Evolutionary conservation across 78 protist species (phyloP).

Genomic region (Dictyostelium discoideum): DNA sequence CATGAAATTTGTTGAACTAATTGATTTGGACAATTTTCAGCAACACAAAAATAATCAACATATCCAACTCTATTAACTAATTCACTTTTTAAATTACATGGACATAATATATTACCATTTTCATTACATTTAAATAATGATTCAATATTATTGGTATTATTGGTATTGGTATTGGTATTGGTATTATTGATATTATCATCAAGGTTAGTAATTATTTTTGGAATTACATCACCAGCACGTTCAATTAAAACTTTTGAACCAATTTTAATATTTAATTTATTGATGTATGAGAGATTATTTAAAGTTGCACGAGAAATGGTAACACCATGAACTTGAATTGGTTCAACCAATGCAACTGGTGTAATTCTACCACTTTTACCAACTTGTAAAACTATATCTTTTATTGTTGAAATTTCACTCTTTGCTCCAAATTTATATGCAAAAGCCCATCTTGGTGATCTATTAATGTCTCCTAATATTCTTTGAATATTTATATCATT

Average conservation of each 20-base stretch:
- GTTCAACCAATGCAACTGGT: slow-evolving; percentile 56
- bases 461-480: slow-evolving; percentile 10
- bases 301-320: slow-evolving; percentile 72
- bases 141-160: neutral
- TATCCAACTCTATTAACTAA: neutral
- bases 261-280: neutral
- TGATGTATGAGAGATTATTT: slow-evolving; percentile 37
- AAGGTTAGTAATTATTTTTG: neutral
- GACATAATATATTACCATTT: slow-evolving; percentile 14
- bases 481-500: slow-evolving; percentile 19
- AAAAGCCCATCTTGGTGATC: slow-evolving; percentile 82
- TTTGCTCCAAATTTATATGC: slow-evolving; percentile 70
- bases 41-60: slow-evolving; percentile 43
- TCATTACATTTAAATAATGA: neutral
- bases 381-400: slow-evolving; percentile 27
- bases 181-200: neutral
- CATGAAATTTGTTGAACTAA: neutral
- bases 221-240: slow-evolving; percentile 71
- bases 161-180: neutral
- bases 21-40: slow-evolving; percentile 23
- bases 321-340: slow-evolving; percentile 59
- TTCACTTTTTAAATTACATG: slow-evolving; percentile 7
- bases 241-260: slow-evolving; percentile 26
- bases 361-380: slow-evolving; percentile 66
- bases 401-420: neutral